phyloP scores from a whole-genome alignment of 139 green algal genomes.

The Raphidocelis subcapitata region DNA sequence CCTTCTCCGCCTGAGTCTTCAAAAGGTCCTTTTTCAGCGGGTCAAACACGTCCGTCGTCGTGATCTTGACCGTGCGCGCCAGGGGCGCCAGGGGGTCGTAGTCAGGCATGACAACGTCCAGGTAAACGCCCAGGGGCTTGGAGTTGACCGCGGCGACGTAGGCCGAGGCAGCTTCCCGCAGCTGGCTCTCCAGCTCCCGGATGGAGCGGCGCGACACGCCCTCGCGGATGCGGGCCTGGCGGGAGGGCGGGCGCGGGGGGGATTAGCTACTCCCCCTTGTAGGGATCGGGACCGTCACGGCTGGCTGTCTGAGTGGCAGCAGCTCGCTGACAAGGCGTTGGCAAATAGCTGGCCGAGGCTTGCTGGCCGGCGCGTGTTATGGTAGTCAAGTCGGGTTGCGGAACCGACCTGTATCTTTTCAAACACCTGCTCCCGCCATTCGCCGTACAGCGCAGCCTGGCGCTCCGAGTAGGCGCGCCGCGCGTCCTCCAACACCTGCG shows the following conservation, averaged over 20 bases:
- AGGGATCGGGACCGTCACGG: not conserved
- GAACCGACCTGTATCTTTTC: slow-evolving; percentile 43
- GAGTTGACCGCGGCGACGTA: slow-evolving; percentile 55
- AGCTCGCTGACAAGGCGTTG: too few species aligned
- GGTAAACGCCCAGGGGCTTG: slow-evolving; percentile 50
- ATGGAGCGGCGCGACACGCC: slow-evolving; percentile 1
- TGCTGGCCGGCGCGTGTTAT: too few species aligned
- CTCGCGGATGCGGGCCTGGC: slow-evolving; percentile 9
- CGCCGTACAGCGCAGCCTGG: slow-evolving; percentile 26
- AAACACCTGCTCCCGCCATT: slow-evolving; percentile 46
- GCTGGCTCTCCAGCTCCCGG: slow-evolving; percentile 24
- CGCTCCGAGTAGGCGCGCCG: not conserved
- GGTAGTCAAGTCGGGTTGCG: too few species aligned
- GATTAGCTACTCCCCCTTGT: too few species aligned
- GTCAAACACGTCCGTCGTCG: slow-evolving; percentile 47
- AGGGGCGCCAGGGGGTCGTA: slow-evolving; percentile 52
- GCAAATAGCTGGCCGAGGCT: too few species aligned
- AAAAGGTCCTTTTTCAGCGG: slow-evolving; percentile 58
- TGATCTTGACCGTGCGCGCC: slow-evolving; percentile 3
- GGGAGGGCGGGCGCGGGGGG: slow-evolving; percentile 1
- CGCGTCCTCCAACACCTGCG: slow-evolving; percentile 9
- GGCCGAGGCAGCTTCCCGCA: slow-evolving; percentile 33
- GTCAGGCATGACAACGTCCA: slow-evolving; percentile 60
- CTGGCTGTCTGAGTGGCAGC: not conserved
- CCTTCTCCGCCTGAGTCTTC: slow-evolving; percentile 37